Conservation (phyloP, 2,329 filamentous ascomycete genomes). For the Coniochaeta sp. region DNA sequence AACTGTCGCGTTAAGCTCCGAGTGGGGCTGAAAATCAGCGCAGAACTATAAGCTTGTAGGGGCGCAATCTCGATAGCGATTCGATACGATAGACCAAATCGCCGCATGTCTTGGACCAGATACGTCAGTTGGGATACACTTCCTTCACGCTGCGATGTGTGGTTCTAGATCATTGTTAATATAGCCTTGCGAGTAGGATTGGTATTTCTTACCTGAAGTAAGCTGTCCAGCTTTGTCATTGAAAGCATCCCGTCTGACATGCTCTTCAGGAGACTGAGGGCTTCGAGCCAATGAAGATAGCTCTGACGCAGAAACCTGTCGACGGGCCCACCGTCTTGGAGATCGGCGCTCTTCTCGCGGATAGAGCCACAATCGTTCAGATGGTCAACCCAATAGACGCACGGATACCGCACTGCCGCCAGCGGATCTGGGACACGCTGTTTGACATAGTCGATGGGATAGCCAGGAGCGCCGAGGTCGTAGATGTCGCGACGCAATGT, state of each 20-base stretch:
- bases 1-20: too few relatives aligned
- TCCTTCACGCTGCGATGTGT: not conserved
- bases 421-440: conserved; percentile 17
- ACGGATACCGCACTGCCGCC: conserved; percentile 17
- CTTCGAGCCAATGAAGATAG: conserved; percentile 12
- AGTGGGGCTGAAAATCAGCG: too few relatives aligned
- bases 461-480: conserved; percentile 9
- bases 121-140: too few relatives aligned
- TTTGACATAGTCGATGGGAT: conserved; percentile 11
- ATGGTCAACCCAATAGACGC: conserved; percentile 22
- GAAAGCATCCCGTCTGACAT: conserved; percentile 7
- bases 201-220: not conserved
- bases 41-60: too few relatives aligned
- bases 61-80: too few relatives aligned
- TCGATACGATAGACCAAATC: too few relatives aligned
- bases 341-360: not conserved
- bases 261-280: conserved; percentile 9
- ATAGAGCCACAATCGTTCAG: not conserved
- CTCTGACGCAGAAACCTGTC: conserved; percentile 9
- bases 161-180: not conserved
- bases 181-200: not conserved
- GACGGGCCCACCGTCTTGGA: not conserved
- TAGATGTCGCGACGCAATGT: conserved; percentile 19
- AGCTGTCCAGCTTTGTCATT: conserved; percentile 7
- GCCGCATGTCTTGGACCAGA: conserved; percentile 9